Evolutionary conservation across 345 rosid genomes (phyloP).

Genomic region (Adansonia digitata): DNA sequence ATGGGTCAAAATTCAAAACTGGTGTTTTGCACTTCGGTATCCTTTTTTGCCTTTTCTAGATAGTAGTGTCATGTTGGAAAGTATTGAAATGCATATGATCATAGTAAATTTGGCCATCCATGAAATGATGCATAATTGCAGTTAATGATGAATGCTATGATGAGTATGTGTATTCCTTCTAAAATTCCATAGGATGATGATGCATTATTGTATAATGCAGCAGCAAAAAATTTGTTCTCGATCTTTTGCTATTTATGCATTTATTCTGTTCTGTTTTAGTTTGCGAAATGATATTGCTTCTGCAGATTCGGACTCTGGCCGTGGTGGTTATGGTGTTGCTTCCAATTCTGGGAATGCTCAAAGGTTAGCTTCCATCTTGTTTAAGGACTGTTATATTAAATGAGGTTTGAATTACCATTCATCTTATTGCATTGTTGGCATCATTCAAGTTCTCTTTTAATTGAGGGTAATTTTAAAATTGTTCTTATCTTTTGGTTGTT

Average conservation of each 20-base stretch:
- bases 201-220: neutral
- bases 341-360: slow-evolving; percentile 37
- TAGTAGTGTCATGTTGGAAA: neutral
- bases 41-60: neutral
- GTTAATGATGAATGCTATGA: neutral
- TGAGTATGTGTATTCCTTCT: neutral
- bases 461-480: neutral
- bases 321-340: slow-evolving; percentile 59
- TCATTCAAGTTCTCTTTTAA: neutral
- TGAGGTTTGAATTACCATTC: slow-evolving; percentile 8
- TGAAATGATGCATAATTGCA: neutral
- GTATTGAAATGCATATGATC: neutral
- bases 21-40: neutral
- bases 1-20: neutral
- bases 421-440: neutral
- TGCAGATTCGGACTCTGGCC: slow-evolving; percentile 85
- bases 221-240: neutral
- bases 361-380: slow-evolving; percentile 44
- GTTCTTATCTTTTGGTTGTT: slow-evolving; percentile 3
- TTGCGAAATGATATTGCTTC: neutral
- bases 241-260: neutral
- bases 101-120: neutral
- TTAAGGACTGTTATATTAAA: slow-evolving; percentile 11
- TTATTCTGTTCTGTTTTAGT: neutral
- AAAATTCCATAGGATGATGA: neutral